Percentiles rank a stretch among this genome's conserved stretches.
These are phyloP conservation scores for Globisporangium radiosum DNA, from an alignment of 352 stramenopile species.

Conservation along the genomic window DNA sequence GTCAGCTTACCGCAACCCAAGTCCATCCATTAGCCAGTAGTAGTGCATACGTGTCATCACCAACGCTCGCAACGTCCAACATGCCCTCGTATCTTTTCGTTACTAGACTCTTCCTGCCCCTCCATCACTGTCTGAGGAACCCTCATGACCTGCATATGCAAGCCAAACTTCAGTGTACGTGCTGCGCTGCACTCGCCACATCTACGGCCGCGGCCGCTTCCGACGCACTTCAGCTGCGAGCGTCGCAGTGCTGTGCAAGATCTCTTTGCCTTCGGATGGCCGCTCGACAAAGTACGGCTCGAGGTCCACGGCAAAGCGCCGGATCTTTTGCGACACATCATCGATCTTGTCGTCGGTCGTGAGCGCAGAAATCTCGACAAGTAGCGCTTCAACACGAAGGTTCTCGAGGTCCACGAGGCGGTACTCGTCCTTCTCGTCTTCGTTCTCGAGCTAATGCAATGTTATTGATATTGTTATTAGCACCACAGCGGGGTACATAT, in stretches of 20 bases:
- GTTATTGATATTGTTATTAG: no score
- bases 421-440: constrained; percentile 80
- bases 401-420: constrained; percentile 81
- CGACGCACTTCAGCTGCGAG: constrained; percentile 70
- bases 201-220: constrained; percentile 59
- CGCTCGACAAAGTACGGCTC: constrained; percentile 83
- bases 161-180: no score
- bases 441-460: constrained; percentile 50
- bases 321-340: constrained; percentile 76
- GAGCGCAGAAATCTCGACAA: constrained; percentile 80
- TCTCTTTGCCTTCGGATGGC: constrained; percentile 79
- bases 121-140: no score
- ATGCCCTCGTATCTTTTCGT: no score
- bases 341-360: constrained; percentile 85
- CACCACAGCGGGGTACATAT: no score
- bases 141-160: no score
- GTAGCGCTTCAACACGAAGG: constrained; percentile 71
- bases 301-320: constrained; percentile 71
- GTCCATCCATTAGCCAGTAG: no score
- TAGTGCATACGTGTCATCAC: no score
- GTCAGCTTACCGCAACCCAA: no score
- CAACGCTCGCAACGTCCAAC: no score
- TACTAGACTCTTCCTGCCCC: no score
- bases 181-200: no score
- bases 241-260: constrained; percentile 75